A percentile compares a stretch with the other conserved stretches of the same genome.
These are phyloP conservation scores for Gracilaria domingensis DNA, from an alignment of 23 red algal genomes.

Conservation along the genomic window DNA sequence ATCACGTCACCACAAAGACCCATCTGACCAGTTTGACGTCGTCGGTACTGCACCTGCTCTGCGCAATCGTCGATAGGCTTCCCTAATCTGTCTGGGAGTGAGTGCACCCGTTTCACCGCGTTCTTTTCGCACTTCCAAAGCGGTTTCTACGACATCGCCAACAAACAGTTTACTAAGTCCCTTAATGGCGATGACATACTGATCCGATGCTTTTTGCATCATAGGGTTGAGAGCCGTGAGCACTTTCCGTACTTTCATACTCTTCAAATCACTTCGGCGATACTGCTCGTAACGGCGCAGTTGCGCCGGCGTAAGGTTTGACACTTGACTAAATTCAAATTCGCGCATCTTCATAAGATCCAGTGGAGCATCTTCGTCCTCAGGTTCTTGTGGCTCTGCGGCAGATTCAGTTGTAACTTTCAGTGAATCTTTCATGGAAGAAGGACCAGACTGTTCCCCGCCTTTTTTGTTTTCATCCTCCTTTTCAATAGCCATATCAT, in stretches of 20 bases:
- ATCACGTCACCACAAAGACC: neutral
- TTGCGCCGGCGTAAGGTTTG: constrained; percentile 54
- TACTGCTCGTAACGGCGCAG: constrained; percentile 79
- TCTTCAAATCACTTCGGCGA: constrained; percentile 81
- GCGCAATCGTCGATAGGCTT: constrained; percentile 67
- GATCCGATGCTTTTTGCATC: constrained; percentile 72
- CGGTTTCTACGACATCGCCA: constrained; percentile 91
- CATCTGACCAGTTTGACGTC: constrained; percentile 5
- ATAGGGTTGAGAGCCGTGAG: constrained; percentile 65
- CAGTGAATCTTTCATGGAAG: neutral
- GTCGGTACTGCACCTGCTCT: constrained; percentile 27
- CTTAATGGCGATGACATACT: constrained; percentile 85
- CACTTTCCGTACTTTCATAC: constrained; percentile 69
- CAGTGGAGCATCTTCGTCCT: constrained; percentile 53
- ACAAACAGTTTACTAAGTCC: constrained; percentile 95
- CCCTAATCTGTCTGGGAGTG: constrained; percentile 80
- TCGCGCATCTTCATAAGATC: constrained; percentile 52
- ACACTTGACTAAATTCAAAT: constrained; percentile 69
- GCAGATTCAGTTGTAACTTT: neutral
- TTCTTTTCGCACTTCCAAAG: constrained; percentile 71
- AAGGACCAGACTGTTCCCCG: neutral
- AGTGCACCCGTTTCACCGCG: constrained; percentile 75
- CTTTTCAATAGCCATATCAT: neutral
- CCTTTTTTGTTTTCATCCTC: neutral
- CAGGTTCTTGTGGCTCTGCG: neutral